Conservation (phyloP, 1,139 yeast genomes). For the Hyphopichia fennica region DNA sequence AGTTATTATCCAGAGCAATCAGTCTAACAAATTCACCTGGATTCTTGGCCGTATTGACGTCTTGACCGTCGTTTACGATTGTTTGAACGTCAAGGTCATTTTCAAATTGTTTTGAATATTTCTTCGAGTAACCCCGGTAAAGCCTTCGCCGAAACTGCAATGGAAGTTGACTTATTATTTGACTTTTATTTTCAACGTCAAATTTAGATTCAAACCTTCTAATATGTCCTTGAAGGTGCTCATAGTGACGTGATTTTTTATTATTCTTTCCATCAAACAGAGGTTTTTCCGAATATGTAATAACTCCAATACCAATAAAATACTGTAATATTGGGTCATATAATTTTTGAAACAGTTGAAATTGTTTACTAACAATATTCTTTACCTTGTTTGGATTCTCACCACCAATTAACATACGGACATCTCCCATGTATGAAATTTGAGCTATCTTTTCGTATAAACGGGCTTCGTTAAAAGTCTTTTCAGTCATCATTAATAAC, state of each 20-base stretch:
- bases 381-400: conserved; percentile 88
- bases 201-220: conserved; percentile 41
- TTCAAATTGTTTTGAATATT: conserved; percentile 20
- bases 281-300: conserved; percentile 40
- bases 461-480: conserved; percentile 56
- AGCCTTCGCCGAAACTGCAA: conserved; percentile 48
- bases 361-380: conserved; percentile 82
- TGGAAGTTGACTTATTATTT: conserved; percentile 48
- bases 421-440: conserved; percentile 87
- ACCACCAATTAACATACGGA: conserved; percentile 82
- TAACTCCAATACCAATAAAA: conserved; percentile 19
- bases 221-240: conserved; percentile 26
- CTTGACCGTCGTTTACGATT: conserved; percentile 2
- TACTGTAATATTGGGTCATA: conserved; percentile 52
- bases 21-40: conserved; percentile 5
- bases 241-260: conserved; percentile 33
- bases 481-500: conserved; percentile 43
- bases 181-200: conserved; percentile 19
- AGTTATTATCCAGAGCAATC: conserved; percentile 19
- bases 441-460: conserved; percentile 77
- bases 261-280: conserved; percentile 20
- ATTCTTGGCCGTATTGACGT: no score
- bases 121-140: conserved; percentile 38
- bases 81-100: conserved; percentile 19
- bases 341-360: conserved; percentile 61